A percentile compares a stretch with the other conserved stretches of the same genome.
Conservation (phyloP, 345 rosid genomes). For the Microthlaspi erraticum region DNA sequence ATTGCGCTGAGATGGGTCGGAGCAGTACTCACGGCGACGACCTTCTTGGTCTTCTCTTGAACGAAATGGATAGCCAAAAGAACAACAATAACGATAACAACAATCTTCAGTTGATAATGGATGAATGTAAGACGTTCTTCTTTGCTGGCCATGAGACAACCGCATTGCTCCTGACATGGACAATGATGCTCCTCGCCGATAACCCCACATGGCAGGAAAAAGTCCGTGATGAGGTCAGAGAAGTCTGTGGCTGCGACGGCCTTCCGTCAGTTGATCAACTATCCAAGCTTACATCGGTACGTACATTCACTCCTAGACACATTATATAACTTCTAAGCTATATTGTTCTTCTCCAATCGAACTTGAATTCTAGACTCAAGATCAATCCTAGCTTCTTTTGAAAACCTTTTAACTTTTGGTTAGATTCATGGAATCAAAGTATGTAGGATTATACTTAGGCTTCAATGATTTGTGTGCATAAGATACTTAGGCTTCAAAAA, state of each 20-base stretch:
- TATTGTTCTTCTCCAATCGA: neutral
- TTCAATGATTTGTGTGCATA: neutral
- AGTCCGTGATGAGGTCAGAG: constrained; percentile 65
- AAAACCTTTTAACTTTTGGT: neutral
- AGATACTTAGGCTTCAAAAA: neutral
- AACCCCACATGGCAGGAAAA: constrained; percentile 84
- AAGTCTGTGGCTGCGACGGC: constrained; percentile 65
- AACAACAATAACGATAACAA: constrained; percentile 47
- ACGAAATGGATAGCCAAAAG: constrained; percentile 68
- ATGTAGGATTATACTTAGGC: constrained; percentile 5
- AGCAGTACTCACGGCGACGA: constrained; percentile 83
- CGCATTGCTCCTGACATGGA: constrained; percentile 90
- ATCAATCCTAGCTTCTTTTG: neutral
- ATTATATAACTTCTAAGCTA: neutral
- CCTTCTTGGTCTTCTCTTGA: constrained; percentile 74
- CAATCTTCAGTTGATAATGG: constrained; percentile 86
- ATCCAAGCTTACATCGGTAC: constrained; percentile 75
- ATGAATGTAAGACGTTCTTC: constrained; percentile 94
- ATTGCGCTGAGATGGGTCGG: constrained; percentile 77
- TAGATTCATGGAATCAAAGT: neutral
- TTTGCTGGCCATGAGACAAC: constrained; percentile 98
- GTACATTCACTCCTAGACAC: constrained; percentile 15
- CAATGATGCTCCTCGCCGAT: constrained; percentile 83
- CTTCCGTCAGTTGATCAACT: constrained; percentile 69
- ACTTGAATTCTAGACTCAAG: neutral